A percentile compares a stretch with the other conserved stretches of the same genome.
phyloP scores from a whole-genome alignment of 2,329 filamentous ascomycete species.

The Neurospora sp. region DNA sequence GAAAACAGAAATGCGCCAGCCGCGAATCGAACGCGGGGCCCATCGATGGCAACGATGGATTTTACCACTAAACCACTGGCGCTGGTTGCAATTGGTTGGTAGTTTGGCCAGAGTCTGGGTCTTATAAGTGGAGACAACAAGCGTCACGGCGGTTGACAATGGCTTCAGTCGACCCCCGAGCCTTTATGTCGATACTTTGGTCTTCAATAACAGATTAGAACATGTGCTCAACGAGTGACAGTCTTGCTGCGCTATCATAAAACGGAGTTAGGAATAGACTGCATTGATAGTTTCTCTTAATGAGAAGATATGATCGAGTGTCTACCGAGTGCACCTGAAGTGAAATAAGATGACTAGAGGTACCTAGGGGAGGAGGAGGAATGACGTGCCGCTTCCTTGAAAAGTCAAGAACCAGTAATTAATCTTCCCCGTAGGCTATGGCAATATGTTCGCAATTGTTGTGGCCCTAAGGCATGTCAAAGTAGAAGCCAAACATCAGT shows the following conservation, averaged over 20 bases:
- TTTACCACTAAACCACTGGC: slow-evolving; percentile 42
- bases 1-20: slow-evolving; percentile 12
- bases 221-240: no score
- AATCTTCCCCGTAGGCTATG: no score
- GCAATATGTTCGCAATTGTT: no score
- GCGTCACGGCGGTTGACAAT: neutral
- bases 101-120: fast-evolving
- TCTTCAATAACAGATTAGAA: no score
- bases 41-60: slow-evolving; percentile 45
- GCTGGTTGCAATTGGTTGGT: neutral
- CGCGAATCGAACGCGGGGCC: slow-evolving; percentile 24
- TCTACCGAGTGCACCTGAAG: neutral
- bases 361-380: no score
- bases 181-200: neutral
- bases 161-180: neutral
- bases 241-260: no score
- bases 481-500: no score
- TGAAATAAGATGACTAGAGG: no score
- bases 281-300: no score
- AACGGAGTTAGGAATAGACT: no score
- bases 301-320: neutral
- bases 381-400: neutral
- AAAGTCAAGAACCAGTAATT: neutral
- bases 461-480: no score
- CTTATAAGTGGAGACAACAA: neutral